Base-by-base conservation (phyloP, 2,329 filamentous ascomycete genomes). In the Ascochyta lentis region DNA sequence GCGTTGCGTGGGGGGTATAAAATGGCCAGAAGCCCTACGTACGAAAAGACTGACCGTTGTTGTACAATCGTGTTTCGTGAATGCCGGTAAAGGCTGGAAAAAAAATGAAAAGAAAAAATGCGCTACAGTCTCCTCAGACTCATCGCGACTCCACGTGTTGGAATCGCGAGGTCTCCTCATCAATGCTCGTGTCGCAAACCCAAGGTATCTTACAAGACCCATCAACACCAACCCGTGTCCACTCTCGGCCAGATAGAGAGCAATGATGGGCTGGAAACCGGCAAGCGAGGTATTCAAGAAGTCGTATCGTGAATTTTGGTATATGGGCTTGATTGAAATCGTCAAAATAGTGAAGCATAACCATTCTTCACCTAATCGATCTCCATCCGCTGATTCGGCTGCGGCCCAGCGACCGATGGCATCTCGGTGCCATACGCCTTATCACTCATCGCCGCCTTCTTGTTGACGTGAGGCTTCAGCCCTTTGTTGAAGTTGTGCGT, bases 401-500 rank as follows among this genome's bases (percentile, higher is more conserved):
- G 67, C 24, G 79, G 76, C 46, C 75, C 76, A 61, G 79, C 77
- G 26, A 81, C 70, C 26, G 79, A 75, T 6, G 79, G 81, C 77
- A 82, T 80, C 58, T 81, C 78, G 27, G 78, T 77, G 64, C 74
- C 73, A 49, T 74, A 77, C 54, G 84, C 82, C 64, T 86, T 84
- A 34, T 83, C 80, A 55, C 76, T 77, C 16, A 59, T 49, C 15
- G 80, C 71, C 67, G 82, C 84, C 60, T 83, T 80, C 70, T 82
- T 84, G 66, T 87, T 83, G 55, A 99, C 85, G 73, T 98, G 93
- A 9, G 87, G 88, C 80, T 96, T 97, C 57, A 99, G 82, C 8
- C 95, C 95, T 63, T 89, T 88, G 76, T 89, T 86, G 78, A 98
- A 99, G 79, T 98, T 98, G 76, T 84, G 80, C 77, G 92, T 93